Evolutionary conservation across 2,329 filamentous ascomycete genomes (phyloP).

Genomic region (Calonectria henricotiae): DNA sequence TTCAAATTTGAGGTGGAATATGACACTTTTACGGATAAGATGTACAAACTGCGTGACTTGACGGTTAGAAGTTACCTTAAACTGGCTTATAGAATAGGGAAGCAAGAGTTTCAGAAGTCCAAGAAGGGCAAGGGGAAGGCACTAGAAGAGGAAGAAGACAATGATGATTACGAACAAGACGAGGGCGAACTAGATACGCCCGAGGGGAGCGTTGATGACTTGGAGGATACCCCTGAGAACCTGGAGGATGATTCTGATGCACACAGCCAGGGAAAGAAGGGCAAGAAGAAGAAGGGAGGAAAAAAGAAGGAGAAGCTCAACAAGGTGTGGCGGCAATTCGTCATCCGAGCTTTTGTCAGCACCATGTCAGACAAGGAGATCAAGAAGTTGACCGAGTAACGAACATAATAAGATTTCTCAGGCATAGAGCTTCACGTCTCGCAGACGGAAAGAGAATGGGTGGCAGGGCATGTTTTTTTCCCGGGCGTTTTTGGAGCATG

Average conservation of each 20-base stretch:
- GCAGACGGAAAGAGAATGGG: conserved; percentile 15
- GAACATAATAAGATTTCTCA: conserved; percentile 34
- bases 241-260: conserved; percentile 47
- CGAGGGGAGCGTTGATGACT: conserved; percentile 49
- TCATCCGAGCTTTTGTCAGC: conserved; percentile 84
- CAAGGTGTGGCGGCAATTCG: conserved; percentile 84
- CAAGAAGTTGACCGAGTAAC: conserved; percentile 60
- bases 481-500: conserved; percentile 32
- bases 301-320: conserved; percentile 70
- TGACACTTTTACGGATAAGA: conserved; percentile 82
- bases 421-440: conserved; percentile 1
- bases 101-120: conserved; percentile 43
- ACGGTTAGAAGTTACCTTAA: conserved; percentile 87
- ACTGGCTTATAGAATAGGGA: conserved; percentile 84
- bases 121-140: conserved; percentile 49
- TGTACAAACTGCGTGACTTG: conserved; percentile 85
- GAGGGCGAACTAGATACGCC: conserved; percentile 54
- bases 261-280: conserved; percentile 58
- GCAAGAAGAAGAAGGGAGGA: conserved; percentile 65
- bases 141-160: conserved; percentile 26
- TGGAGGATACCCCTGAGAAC: conserved; percentile 51
- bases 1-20: conserved; percentile 91
- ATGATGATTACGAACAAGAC: conserved; percentile 36
- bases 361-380: conserved; percentile 80
- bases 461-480: conserved; percentile 12